phyloP scores from a whole-genome alignment of 495 filamentous ascomycete species.

The Glonium stellatum region DNA sequence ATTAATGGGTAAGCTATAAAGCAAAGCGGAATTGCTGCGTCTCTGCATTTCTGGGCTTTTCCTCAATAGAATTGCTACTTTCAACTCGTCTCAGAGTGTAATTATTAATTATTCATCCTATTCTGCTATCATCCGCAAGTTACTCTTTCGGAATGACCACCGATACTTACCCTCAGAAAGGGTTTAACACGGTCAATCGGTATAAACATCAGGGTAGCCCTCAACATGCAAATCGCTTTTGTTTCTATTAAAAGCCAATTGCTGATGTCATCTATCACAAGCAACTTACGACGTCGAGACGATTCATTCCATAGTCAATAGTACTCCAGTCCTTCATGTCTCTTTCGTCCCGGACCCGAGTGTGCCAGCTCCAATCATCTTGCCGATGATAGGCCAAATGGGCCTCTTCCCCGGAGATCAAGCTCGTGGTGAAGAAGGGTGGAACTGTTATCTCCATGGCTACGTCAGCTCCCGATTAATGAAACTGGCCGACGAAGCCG shows the following conservation, averaged over 20 bases:
- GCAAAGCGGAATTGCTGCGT: background rate
- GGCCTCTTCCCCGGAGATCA: constrained; percentile 62
- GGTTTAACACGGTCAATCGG: constrained; percentile 65
- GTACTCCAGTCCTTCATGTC: constrained; percentile 69
- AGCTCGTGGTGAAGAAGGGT: constrained; percentile 50
- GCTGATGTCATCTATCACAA: constrained; percentile 29
- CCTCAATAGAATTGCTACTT: background rate
- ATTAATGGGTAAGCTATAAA: background rate
- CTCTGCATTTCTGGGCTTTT: background rate
- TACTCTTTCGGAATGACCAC: background rate
- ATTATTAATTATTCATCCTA: background rate
- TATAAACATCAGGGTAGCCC: constrained; percentile 57
- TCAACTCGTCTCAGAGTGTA: background rate
- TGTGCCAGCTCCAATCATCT: constrained; percentile 62
- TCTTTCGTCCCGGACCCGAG: constrained; percentile 57
- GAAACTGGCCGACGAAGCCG: constrained; percentile 48
- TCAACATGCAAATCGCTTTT: background rate
- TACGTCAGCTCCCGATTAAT: constrained; percentile 77
- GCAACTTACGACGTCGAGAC: constrained; percentile 66
- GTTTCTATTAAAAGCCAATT: background rate
- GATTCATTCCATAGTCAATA: constrained; percentile 77
- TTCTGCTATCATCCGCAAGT: background rate
- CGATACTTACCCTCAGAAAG: constrained; percentile 56
- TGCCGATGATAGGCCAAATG: constrained; percentile 89
- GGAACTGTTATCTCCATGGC: constrained; percentile 82